Evolutionary conservation across 768 basidiomycete species (phyloP), one percentile per base, ranked within the genome.

Genomic region (Mycena crocata): DNA sequence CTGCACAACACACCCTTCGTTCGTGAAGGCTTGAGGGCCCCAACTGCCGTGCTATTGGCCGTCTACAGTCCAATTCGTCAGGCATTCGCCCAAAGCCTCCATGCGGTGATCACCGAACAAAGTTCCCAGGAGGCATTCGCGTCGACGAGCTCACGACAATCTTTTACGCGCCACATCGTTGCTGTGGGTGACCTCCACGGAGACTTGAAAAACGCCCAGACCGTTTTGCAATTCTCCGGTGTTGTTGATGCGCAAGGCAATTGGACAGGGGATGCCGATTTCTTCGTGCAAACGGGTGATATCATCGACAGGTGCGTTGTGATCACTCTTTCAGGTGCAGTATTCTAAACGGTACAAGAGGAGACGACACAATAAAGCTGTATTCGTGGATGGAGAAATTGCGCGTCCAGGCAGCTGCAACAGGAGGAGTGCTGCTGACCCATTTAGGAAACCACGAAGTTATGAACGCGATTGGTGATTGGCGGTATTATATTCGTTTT

Each of bases 101-200:
- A 37, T 28, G n/a, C 37, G 17, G 39, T 56, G 9, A 30, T 46
- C 34, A 19, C 49, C 39, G 28, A 34, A 34, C 46, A 57, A 46
- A 23, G n/a, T 28, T 7, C 48, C 3, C 65, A 67, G 40, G n/a
- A 45, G 39, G 34, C n/a, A 8, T 57, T 67, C 51, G 57, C 51
- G 1, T 44, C 59, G 30, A 31, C 65, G 17, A 49, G 40, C 30
- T 39, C 57, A 5, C 64, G 15, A 45, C 49, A 23, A 35, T 62
- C 81, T 8, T 86, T 83, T 67, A 77, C 76, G 42, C 77, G 85
- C 8, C 88, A 87, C 67, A 92, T 98, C 26, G 89, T 97, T 0
- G 96, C 94, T 14, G 91, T 98, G 0, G 96, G 95, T 0, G 97
- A 99, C 72, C 79, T 99, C 35, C 97, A 99, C 71, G 96, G 97